Percentiles rank a stretch among this genome's conserved stretches.
phyloP scores from a whole-genome alignment of 306 rosid genomes.

The Citrullus mucosospermus region DNA sequence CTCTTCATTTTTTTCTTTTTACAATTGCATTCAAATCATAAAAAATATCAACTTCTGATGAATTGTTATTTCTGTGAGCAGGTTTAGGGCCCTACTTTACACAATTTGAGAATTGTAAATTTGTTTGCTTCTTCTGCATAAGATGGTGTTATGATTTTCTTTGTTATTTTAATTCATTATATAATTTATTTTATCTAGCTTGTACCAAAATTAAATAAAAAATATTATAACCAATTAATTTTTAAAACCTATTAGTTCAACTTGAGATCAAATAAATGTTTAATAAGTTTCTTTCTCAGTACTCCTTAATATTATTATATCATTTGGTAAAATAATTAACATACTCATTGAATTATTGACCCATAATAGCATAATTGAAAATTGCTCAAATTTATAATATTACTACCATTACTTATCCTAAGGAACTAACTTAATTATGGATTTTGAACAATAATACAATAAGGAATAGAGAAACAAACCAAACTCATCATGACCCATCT shows the following conservation, averaged over 20 bases:
- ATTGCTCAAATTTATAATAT: neutral
- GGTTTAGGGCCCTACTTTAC: neutral
- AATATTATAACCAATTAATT: neutral
- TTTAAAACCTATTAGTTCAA: neutral
- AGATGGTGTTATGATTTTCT: neutral
- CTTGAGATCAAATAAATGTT: neutral
- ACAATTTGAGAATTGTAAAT: neutral
- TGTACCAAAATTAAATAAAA: neutral
- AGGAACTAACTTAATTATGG: neutral
- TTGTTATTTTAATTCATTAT: neutral
- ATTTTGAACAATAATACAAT: neutral
- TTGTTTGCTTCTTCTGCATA: neutral
- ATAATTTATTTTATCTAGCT: neutral
- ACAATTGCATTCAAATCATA: neutral
- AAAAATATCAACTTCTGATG: neutral
- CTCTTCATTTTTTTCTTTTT: no score
- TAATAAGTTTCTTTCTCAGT: neutral
- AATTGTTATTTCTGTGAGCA: neutral
- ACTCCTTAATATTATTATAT: neutral
- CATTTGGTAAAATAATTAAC: neutral
- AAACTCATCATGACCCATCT: neutral
- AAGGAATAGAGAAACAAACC: neutral
- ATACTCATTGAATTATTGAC: neutral
- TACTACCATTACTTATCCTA: neutral
- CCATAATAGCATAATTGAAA: neutral